Conservation (phyloP, 371 early-diverging fungal genomes). For the Mucor irregularis region DNA sequence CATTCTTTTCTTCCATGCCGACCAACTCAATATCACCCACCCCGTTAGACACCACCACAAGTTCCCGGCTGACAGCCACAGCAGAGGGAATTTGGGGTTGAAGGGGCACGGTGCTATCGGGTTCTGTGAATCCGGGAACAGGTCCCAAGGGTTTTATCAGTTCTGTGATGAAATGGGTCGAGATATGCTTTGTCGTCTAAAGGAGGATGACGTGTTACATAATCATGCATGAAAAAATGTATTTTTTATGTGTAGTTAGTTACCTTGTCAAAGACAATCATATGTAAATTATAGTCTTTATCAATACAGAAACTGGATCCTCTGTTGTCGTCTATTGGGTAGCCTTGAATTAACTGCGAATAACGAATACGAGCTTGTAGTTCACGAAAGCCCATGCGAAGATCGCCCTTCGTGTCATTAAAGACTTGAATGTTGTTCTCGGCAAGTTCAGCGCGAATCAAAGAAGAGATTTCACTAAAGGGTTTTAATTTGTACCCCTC, state of each 20-base stretch:
- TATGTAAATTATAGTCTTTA: slow-evolving; percentile 37
- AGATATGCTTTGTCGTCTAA: slow-evolving; percentile 8
- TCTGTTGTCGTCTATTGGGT: slow-evolving; percentile 22
- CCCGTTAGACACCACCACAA: slow-evolving; percentile 37
- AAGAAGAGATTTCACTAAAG: slow-evolving; percentile 41
- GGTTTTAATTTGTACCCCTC: slow-evolving; percentile 69
- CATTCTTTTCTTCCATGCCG: slow-evolving; percentile 14
- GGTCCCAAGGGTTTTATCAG: slow-evolving; percentile 26
- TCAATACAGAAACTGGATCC: slow-evolving; percentile 49
- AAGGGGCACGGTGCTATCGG: slow-evolving; percentile 23
- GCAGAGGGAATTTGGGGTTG: slow-evolving; percentile 40
- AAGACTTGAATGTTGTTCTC: slow-evolving; percentile 1
- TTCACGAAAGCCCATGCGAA: slow-evolving; percentile 57
- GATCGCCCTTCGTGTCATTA: slow-evolving; percentile 11
- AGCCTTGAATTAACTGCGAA: slow-evolving; percentile 61
- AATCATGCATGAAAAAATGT: neutral
- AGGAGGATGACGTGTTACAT: neutral
- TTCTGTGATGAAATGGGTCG: slow-evolving; percentile 13
- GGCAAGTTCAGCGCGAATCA: slow-evolving; percentile 30
- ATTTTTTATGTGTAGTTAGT: neutral
- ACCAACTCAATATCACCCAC: slow-evolving; percentile 41
- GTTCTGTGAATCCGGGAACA: slow-evolving; percentile 35
- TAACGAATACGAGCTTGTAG: slow-evolving; percentile 68
- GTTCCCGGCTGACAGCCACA: slow-evolving; percentile 21
- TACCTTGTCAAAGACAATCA: slow-evolving; percentile 51